Evolutionary conservation across 139 green algal species (phyloP).

Genomic region (Micractinium conductrix): DNA sequence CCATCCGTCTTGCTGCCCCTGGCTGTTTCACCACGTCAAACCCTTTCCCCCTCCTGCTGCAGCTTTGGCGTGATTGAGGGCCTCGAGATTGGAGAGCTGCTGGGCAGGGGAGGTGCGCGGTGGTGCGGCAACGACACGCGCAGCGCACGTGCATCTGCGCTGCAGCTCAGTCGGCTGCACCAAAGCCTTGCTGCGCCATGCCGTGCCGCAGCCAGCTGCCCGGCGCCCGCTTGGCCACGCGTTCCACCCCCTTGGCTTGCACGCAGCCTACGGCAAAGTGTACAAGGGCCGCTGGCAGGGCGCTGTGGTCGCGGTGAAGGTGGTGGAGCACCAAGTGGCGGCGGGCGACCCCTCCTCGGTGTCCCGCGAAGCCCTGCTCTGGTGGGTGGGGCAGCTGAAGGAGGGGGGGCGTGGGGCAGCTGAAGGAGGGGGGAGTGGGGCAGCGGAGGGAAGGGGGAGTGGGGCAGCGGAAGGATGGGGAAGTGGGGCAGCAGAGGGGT

Average conservation of each 20-base stretch:
- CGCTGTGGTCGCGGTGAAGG: slow-evolving; percentile 46
- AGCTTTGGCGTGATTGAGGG: slow-evolving; percentile 30
- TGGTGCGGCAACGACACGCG: too few species aligned
- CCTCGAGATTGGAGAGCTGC: slow-evolving; percentile 16
- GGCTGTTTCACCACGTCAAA: not conserved
- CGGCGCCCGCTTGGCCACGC: not conserved
- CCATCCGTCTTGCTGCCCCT: not conserved
- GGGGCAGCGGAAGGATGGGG: too few species aligned
- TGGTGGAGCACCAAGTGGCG: slow-evolving; percentile 44
- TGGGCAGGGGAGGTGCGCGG: slow-evolving; percentile 19
- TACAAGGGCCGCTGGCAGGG: slow-evolving; percentile 48
- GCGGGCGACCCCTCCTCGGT: not conserved
- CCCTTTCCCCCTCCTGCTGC: not conserved
- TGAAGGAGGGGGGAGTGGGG: not conserved
- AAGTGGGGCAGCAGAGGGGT: not conserved
- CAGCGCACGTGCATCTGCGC: not conserved
- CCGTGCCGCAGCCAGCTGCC: too few species aligned
- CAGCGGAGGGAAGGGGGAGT: too few species aligned
- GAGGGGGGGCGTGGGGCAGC: not conserved
- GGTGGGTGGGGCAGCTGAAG: not conserved
- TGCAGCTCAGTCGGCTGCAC: not conserved
- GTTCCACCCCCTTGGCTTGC: not conserved
- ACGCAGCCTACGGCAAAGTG: slow-evolving; percentile 6
- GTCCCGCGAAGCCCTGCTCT: slow-evolving; percentile 38
- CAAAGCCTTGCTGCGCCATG: not conserved